Conservation (phyloP, 2,329 filamentous ascomycete genomes). For the Purpureocillium takamizusanense region DNA sequence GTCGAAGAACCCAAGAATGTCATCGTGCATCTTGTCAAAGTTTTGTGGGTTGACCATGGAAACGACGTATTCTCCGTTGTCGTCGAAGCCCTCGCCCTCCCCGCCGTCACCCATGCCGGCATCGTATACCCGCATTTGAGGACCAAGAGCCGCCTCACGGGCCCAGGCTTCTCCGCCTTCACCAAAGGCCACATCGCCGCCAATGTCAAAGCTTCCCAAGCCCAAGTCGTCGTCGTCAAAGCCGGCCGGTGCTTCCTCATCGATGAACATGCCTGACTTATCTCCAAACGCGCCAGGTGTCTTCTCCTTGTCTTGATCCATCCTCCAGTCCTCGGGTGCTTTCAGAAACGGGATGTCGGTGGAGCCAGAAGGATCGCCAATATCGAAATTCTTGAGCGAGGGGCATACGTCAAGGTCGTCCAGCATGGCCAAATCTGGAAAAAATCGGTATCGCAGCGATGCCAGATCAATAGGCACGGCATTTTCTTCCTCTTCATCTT, state of each 20-base stretch:
- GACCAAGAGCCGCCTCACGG: conserved; percentile 75
- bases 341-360: conserved; percentile 89
- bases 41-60: conserved; percentile 62
- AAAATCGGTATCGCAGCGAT: conserved; percentile 70
- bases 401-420: conserved; percentile 90
- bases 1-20: conserved; percentile 97
- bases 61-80: conserved; percentile 66
- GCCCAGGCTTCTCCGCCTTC: conserved; percentile 97
- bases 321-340: conserved; percentile 75
- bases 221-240: conserved; percentile 64
- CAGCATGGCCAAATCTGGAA: conserved; percentile 67
- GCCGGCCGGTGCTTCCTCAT: conserved; percentile 75
- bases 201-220: conserved; percentile 62
- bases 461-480: conserved; percentile 68
- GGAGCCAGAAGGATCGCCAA: conserved; percentile 76
- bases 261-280: conserved; percentile 73
- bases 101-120: conserved; percentile 48
- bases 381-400: conserved; percentile 85
- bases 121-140: conserved; percentile 74
- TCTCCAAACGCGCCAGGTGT: conserved; percentile 47
- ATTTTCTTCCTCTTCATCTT: conserved; percentile 40
- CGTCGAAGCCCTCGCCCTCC: conserved; percentile 28
- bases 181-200: conserved; percentile 74
- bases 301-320: conserved; percentile 57
- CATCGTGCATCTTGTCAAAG: conserved; percentile 69